Evolutionary conservation across 2,329 filamentous ascomycete genomes (phyloP), one percentile per base, ranked within the genome.

Genomic region (Madurella fahalii): DNA sequence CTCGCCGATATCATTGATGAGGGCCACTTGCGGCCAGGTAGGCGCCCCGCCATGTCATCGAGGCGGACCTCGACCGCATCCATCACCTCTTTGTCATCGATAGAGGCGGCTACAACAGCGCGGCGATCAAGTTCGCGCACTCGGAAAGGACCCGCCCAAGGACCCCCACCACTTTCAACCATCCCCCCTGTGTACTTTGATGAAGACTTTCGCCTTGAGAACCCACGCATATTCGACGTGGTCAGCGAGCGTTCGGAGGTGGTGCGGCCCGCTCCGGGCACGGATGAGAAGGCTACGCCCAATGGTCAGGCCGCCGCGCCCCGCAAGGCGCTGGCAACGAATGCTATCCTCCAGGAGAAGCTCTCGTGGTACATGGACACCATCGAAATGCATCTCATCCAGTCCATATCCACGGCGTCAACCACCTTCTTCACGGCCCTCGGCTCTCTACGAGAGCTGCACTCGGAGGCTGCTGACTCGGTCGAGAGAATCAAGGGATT

Each of bases 321-420:
- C 9, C 83, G 93, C 57, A 97, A 96, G 69, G 89, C 90, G 1
- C 77, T 99, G 30, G 93, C 93, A 8, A 96, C 92, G 0, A 99
- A 99, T 71, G 94, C 94, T 0, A 99, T 99, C 55, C 71, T 99
- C 37, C 94, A 99, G 69, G 94, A 99, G 71, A 99, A 99, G 71
- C 77, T 99, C 12, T 97, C 94, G 0, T 99, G 94, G 94, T 99
- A 99, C 70, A 96, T 99, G 91, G 94, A 99, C 69, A 99, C 94
- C 0, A 91, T 99, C 18, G 94, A 99, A 69, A 90, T 99, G 52
- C 94, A 99, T 68, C 77, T 99, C 8, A 96, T 99, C 63, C 90
- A 90, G 32, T 96, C 92, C 0, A 99, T 99, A 59, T 97, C 93
- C 2, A 91, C 89, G 0, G 94, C 94, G 1, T 97, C 94, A 0